Conservation (phyloP, 31 red algal genomes). For the Asparagopsis taxiformis region DNA sequence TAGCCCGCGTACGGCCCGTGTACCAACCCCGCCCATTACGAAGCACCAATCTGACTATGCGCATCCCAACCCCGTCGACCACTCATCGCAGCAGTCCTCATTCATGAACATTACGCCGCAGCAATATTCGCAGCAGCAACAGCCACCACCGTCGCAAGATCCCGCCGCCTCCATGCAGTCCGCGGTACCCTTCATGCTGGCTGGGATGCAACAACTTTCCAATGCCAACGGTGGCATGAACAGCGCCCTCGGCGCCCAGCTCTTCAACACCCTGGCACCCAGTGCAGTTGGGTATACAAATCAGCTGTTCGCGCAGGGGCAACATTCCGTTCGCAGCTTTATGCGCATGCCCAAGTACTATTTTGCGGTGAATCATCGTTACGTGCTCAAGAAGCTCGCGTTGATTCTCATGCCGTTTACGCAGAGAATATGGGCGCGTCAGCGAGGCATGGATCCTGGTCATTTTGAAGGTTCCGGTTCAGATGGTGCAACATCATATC, state of each 20-base stretch:
- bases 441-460: conserved; percentile 27
- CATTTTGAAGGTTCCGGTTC: conserved; percentile 38
- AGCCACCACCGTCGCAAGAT: no score
- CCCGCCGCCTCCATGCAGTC: conserved; percentile 35
- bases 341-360: conserved; percentile 89
- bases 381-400: conserved; percentile 85
- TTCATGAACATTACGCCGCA: no score
- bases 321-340: conserved; percentile 35
- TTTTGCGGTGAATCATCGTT: conserved; percentile 87
- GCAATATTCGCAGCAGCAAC: conserved; percentile 10
- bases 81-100: no score
- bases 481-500: conserved; percentile 39
- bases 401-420: conserved; percentile 80
- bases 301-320: conserved; percentile 35
- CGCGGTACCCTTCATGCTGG: conserved; percentile 39
- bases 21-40: no score
- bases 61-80: no score
- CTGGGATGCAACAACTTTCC: conserved; percentile 47
- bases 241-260: conserved; percentile 27
- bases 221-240: background rate
- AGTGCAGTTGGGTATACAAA: conserved; percentile 35
- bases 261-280: conserved; percentile 39
- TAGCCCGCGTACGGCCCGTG: no score
- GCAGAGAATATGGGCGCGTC: conserved; percentile 56
- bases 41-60: no score